phyloP scores from a whole-genome alignment of 805 yeast species.

The Saccharomycopsis synnaedendra region DNA sequence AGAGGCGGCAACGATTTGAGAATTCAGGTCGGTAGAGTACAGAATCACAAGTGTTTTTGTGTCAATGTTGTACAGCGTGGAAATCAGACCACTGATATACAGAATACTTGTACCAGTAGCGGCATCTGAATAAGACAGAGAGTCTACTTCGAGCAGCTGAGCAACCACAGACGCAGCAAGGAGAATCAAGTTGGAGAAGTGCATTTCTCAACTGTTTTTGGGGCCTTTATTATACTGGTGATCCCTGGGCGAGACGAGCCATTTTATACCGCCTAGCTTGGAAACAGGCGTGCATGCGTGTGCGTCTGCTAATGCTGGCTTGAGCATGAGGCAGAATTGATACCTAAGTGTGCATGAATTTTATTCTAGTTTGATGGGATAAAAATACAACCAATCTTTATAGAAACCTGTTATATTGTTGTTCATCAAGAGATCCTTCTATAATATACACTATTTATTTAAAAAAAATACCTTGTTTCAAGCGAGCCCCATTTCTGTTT shows the following conservation, averaged over 20 bases:
- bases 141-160: constrained; percentile 8
- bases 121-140: constrained; percentile 3
- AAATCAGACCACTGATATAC: constrained; percentile 9
- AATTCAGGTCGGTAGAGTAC: constrained; percentile 12
- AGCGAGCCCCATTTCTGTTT: constrained; percentile 3
- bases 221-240: neutral
- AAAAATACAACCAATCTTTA: too few relatives aligned
- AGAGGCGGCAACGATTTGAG: constrained; percentile 11
- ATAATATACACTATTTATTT: too few relatives aligned
- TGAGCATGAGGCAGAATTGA: too few relatives aligned
- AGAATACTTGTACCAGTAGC: constrained; percentile 2
- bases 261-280: too few relatives aligned
- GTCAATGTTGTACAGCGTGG: constrained; percentile 11
- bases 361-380: too few relatives aligned
- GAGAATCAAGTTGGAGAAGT: neutral
- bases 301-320: too few relatives aligned
- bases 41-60: constrained; percentile 14
- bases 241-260: too few relatives aligned
- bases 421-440: too few relatives aligned
- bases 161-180: neutral
- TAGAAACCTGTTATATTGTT: too few relatives aligned
- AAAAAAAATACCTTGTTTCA: neutral
- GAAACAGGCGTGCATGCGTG: too few relatives aligned
- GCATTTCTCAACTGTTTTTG: too few relatives aligned
- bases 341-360: too few relatives aligned